Base-by-base conservation (phyloP, 768 basidiomycete species). In the Xerocomellus chrysenteron region DNA sequence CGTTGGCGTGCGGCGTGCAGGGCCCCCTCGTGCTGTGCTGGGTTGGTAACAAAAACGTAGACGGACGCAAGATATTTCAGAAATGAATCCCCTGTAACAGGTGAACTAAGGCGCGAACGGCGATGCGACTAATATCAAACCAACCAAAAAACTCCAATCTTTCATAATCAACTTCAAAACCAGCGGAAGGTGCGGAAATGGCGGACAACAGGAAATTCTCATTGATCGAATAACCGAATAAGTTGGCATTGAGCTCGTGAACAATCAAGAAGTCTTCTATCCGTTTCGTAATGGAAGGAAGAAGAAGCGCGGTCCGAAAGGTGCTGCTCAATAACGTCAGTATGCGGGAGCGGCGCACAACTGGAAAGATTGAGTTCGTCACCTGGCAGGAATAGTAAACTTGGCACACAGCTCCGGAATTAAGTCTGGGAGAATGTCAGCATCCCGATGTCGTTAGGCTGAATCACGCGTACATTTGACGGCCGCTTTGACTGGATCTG, bases 341-440 rank as follows among this genome's bases (percentile, higher is more conserved):
- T 56, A 33, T 35, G 47, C 59, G 57, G 59, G 58, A 62, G 65
- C 50, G 61, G 59, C 49, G 36, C 41, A 28, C 60, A 54, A 10
- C 39, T 57, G 55, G 21, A 45, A 66, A 56, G 28, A 49, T 67
- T 57, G 56, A 63, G 61, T 69, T 62, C 40, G 68, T 61, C 60
- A 88, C 91, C 85, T 90, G 26, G 87, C 87, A 36, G 89, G 84
- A 56, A 92, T 75, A 11, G 85, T 86, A 65, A 82, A 85, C 64
- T 83, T 88, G 42, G 79, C 80, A 65, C 86, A 89, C 16, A 92
- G 74, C 68, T 93, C 92, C n/a, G 92, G 92, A 63, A 93, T 90
- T 40, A 93, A 76, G 68, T 88, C 91, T 93, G 66, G 10, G 52
- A 58, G 57, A 42, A 61, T 50, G 55, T 72, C 62, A 70, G 55